These are phyloP conservation scores for Excoecaria cochinchinensis DNA, from an alignment of 345 rosid species.

Conservation along the genomic window DNA sequence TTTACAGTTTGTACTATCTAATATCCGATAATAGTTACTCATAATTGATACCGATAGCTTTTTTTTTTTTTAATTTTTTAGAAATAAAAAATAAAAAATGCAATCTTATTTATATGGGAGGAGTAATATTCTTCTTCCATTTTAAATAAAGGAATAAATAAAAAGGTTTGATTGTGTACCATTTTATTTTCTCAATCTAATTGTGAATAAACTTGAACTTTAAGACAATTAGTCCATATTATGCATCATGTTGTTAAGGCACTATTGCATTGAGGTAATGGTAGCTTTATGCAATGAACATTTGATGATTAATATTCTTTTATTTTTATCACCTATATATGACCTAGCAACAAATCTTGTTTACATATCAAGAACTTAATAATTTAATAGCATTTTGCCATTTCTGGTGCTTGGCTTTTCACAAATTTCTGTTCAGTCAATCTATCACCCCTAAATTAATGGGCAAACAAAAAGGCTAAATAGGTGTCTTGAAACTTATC, in stretches of 20 bases:
- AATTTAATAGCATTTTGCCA: too few species aligned
- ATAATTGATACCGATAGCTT: too few species aligned
- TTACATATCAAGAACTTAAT: too few species aligned
- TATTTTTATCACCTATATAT: too few species aligned
- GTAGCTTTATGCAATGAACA: not conserved
- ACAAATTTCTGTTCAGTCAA: too few species aligned
- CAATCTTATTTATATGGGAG: not conserved
- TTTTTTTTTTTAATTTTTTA: not conserved
- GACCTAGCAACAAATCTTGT: too few species aligned
- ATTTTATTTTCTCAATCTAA: not conserved
- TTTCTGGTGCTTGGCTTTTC: too few species aligned
- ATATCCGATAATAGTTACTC: too few species aligned
- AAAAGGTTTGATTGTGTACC: too few species aligned
- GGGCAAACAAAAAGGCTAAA: not conserved
- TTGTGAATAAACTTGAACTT: not conserved
- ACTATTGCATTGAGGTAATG: not conserved
- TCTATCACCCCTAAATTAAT: not conserved
- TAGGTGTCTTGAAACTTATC: not conserved
- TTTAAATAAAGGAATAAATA: too few species aligned
- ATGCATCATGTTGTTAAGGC: not conserved
- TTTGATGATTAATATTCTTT: not conserved
- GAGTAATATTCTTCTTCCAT: too few species aligned
- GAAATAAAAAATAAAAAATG: not conserved
- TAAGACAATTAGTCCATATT: not conserved
- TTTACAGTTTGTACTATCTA: too few species aligned